Base-by-base conservation (phyloP, 179 eudicot genomes). In the Amaranthus tricolor region DNA sequence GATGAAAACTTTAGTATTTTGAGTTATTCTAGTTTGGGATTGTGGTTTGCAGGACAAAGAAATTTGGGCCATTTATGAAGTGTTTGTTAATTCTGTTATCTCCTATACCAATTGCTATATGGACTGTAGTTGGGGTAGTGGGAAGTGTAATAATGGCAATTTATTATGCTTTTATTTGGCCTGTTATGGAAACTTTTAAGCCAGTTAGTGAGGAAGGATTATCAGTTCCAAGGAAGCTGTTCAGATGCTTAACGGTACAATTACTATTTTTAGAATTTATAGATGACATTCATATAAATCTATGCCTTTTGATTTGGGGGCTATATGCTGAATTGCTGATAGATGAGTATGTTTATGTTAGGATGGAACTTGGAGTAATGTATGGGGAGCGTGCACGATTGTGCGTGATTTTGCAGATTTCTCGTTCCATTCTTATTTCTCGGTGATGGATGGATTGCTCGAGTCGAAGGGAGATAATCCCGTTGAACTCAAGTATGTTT, bases 401-500 rank as follows among this genome's bases (percentile, higher is more conserved):
- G 84, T 81, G 47, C 76, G 81, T 0, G 84, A 81, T 81, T 81
- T 81, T 52, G 72, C 81, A 49, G 84, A 81, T 45, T 81, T 81
- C 78, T 81, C 84, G 64, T 81, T 81, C 61, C 78, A 81, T 74
- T 81, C 84, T 10, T 81, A 81, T 54, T 77, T 81, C 72, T 81
- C 81, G 2, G 78, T 81, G 62, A 81, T 77, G 81, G 81, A 81
- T 81, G 84, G 78, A n/a, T 81, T 81, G 64, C 81, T 81, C 64
- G 81, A 77, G 40, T 69, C 84, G 4, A 74, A 73, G 9, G 84
- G 62, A 20, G 81, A 81, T 78, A 57, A 81, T 53, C 84, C 84
- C 48, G 74, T 81, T 59, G 84, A 81, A 71, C 81, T 81, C 57
- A 74, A 81, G 84, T 81, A 77, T 69, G 77, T 74, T 64, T 71